phyloP scores from a whole-genome alignment of 306 rosid genomes.

The Corylus heterophylla region DNA sequence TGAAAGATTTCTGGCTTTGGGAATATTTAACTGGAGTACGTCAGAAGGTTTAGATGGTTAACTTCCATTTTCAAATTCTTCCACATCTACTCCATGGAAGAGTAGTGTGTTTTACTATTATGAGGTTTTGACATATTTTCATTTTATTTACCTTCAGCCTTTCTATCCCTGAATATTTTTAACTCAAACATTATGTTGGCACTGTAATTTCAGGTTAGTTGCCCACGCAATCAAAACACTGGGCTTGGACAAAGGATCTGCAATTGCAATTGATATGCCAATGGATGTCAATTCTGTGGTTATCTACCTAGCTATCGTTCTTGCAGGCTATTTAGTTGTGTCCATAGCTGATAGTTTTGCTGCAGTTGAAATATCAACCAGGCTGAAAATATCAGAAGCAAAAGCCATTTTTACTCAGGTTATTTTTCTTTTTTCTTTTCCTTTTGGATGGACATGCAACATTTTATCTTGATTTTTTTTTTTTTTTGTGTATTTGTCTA shows the following conservation, averaged over 20 bases:
- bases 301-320: slow-evolving; percentile 86
- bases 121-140: neutral
- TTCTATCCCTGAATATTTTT: slow-evolving; percentile 3
- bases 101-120: too few species aligned
- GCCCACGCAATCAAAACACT: slow-evolving; percentile 73
- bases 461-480: slow-evolving; percentile 20
- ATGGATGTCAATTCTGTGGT: slow-evolving; percentile 79
- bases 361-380: slow-evolving; percentile 79
- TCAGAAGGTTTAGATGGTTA: neutral
- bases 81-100: neutral
- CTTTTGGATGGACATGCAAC: slow-evolving; percentile 10
- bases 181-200: slow-evolving; percentile 26
- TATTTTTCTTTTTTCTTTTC: slow-evolving; percentile 20
- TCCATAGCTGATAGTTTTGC: slow-evolving; percentile 99
- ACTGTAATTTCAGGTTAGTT: slow-evolving; percentile 65
- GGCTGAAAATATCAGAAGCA: slow-evolving; percentile 80
- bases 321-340: slow-evolving; percentile 84
- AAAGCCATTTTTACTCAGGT: slow-evolving; percentile 96
- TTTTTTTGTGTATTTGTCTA: neutral
- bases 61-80: neutral
- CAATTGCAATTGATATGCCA: slow-evolving; percentile 95
- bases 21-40: neutral
- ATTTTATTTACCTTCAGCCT: slow-evolving; percentile 9
- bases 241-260: slow-evolving; percentile 79
- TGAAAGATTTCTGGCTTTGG: neutral